These are phyloP conservation scores for Aspergillus aculeatinus DNA, from an alignment of 2,329 filamentous ascomycete genomes.

Conservation along the genomic window DNA sequence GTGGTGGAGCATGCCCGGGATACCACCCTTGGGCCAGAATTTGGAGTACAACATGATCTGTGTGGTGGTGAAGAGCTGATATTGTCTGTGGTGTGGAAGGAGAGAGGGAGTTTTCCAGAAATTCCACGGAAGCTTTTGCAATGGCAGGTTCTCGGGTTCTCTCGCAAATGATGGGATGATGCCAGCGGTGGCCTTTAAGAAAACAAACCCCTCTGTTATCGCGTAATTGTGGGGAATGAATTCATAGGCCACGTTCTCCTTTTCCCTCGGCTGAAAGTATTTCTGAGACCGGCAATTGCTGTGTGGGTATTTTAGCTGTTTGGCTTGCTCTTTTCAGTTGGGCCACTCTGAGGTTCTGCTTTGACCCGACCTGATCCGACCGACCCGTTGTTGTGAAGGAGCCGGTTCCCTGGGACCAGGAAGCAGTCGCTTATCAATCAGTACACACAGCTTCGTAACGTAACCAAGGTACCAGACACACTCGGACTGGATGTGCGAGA, in stretches of 20 bases:
- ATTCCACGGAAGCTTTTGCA: not conserved
- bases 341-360: no score
- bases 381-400: not conserved
- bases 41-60: conserved; percentile 32
- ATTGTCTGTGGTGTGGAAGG: no score
- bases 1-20: conserved; percentile 38
- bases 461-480: not conserved
- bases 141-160: not conserved
- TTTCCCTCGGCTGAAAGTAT: not conserved
- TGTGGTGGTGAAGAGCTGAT: not conserved
- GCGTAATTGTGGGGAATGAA: not conserved
- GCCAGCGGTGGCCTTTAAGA: not conserved
- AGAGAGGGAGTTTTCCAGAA: not conserved
- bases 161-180: not conserved
- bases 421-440: not conserved
- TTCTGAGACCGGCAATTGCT: not conserved
- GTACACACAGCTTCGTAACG: not conserved
- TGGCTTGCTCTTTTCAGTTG: no score
- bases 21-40: conserved; percentile 38
- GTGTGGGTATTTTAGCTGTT: not conserved
- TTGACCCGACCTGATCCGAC: not conserved
- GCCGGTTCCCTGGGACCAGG: no score
- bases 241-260: not conserved
- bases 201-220: not conserved
- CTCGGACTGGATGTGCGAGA: not conserved